phyloP scores from a whole-genome alignment of 1,284 basidiomycete species.

The Rhodotorula glutinis region DNA sequence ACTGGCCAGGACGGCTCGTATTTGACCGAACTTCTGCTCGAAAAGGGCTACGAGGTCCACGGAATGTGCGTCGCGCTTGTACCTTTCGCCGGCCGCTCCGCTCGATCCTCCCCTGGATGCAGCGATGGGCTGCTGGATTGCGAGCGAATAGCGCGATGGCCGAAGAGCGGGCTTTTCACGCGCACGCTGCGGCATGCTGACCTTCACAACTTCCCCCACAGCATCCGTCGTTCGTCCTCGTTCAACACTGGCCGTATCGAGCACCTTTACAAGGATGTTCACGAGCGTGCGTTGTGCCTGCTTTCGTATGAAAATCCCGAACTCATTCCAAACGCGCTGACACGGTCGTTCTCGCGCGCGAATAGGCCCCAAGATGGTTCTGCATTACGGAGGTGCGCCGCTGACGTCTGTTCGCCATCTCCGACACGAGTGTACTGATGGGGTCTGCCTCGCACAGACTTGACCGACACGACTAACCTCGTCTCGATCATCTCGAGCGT shows the following conservation, averaged over 20 bases:
- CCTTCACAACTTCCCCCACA: no score
- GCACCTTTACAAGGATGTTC: constrained; percentile 81
- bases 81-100: background rate
- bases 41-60: constrained; percentile 86
- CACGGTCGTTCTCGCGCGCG: background rate
- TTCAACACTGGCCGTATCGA: constrained; percentile 90
- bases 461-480: constrained; percentile 87
- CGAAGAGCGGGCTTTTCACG: no score
- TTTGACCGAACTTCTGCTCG: constrained; percentile 76
- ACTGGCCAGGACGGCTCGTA: constrained; percentile 91
- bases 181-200: no score
- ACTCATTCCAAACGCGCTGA: no score
- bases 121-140: no score
- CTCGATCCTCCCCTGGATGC: background rate
- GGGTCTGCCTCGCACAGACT: constrained; percentile 15
- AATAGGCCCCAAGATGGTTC: constrained; percentile 62
- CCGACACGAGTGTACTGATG: background rate
- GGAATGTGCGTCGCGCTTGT: constrained; percentile 46
- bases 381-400: constrained; percentile 70
- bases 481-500: constrained; percentile 89
- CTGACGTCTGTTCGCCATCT: no score
- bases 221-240: constrained; percentile 86
- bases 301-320: no score
- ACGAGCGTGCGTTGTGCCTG: constrained; percentile 60
- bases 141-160: no score